Conservation (phyloP, 768 basidiomycete species). For the Steccherinum ochraceum region DNA sequence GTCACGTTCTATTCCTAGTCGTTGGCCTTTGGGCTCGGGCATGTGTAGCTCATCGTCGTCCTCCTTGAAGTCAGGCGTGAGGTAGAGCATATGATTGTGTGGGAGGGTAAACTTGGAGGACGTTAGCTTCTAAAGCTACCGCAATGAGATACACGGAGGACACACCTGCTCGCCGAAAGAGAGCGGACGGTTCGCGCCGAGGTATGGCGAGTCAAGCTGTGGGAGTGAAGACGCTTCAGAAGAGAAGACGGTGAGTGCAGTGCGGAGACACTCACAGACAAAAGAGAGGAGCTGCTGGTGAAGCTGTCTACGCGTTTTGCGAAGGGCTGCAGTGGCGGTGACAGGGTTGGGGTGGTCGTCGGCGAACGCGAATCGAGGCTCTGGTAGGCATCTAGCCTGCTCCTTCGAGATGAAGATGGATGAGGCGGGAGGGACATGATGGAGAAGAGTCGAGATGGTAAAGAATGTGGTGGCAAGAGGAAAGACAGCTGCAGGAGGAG, state of each 20-base stretch:
- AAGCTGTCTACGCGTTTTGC: neutral
- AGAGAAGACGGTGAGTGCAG: neutral
- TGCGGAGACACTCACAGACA: neutral
- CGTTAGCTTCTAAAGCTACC: neutral
- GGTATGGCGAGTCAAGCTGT: slow-evolving; percentile 21
- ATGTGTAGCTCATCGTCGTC: slow-evolving; percentile 33
- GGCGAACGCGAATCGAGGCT: too few species aligned
- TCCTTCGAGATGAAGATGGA: too few species aligned
- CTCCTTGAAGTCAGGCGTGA: slow-evolving; percentile 26
- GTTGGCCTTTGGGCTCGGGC: slow-evolving; percentile 22
- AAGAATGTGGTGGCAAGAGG: too few species aligned
- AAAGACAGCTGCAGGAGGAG: too few species aligned
- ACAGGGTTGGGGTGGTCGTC: neutral
- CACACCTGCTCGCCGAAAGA: slow-evolving; percentile 20
- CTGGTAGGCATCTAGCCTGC: too few species aligned
- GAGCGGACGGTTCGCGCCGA: slow-evolving; percentile 20
- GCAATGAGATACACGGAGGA: neutral
- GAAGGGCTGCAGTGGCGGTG: neutral
- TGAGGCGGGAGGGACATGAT: too few species aligned
- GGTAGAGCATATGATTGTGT: slow-evolving; percentile 29
- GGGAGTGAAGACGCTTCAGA: neutral
- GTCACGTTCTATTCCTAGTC: slow-evolving; percentile 25
- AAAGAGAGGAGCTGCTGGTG: neutral
- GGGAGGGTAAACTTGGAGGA: slow-evolving; percentile 28
- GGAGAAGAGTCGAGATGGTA: too few species aligned